Evolutionary conservation across 345 rosid genomes (phyloP), one percentile per base, ranked within the genome.

Genomic region (Brassica rapa): DNA sequence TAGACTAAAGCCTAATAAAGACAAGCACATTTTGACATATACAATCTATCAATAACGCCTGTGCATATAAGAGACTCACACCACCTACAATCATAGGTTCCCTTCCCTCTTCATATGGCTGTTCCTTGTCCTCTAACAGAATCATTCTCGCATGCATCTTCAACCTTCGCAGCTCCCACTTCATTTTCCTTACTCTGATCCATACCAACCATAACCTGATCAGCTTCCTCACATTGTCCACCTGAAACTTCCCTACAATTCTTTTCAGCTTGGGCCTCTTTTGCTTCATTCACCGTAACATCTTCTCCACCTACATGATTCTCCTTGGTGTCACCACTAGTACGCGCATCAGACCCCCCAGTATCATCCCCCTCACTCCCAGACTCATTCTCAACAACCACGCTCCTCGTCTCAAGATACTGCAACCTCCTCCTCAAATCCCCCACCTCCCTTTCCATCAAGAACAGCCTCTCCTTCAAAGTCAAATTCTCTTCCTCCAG

Each of bases 401-500:
- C 78, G 70, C 70, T 86, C 72, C 85, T 86, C 84, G 92, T 86
- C 92, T 91, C 99, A 23, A 93, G 87, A 74, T 86, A 88, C 83
- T 83, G 90, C 83, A 95, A 51, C 88, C 99, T 89, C 84, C 90
- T 89, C 86, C 89, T 93, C 87, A 93, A 68, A 80, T 95, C 96
- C 55, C 86, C 87, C 33, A 95, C 63, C 76, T 93, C 99, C 79
- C 90, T 88, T 80, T 91, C 99, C 97, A 95, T 89, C 85, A 93
- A 66, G 74, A 90, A 93, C 85, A 95, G 57, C 83, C 97, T 93
- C 71, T 95, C 99, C 76, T 91, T 91, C 81, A 96, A 71, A 0
- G 94, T 91, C 73, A 96, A 83, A 56, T 96, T 96, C 88, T 93
- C 99, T 74, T 96, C 99, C 78, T 93, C 99, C 62, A 96, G 64